Evolutionary conservation across 345 rosid species (phyloP), one percentile per base, ranked within the genome.

Genomic region (Citrus sinensis): DNA sequence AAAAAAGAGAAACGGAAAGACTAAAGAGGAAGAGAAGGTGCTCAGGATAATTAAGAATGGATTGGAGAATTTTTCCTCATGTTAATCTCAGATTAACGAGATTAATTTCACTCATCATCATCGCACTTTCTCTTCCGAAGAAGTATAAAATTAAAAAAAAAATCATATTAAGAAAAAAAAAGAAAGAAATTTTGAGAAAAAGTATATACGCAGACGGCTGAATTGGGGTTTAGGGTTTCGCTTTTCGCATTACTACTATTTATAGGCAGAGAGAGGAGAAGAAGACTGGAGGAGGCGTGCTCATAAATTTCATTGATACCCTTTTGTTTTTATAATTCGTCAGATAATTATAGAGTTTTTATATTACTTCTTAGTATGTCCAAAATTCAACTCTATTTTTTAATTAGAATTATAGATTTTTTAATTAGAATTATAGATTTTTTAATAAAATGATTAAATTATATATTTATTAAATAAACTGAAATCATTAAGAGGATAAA

Each of bases 11-110:
- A 30, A 63, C 9, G 13, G 14, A 4, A 27, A 22, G 1, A 37
- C 13, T 24, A 55, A 24, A 6, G 35, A 69, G 22, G n/a, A 59
- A 63, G 77, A 73, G 74, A 32, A 62, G 73, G 75, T 25, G 85
- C 82, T 82, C 82, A 82, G 82, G n/a, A 39, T n/a, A 20, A 30
- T 20, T 46, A 11, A 49, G 79, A 82, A 82, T 82, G 85, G 82
- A 73, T 63, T 74, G 51, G 74, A 60, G 5, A 63, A 25, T 19
- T 77, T 67, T 10, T 78, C 82, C 62, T 70, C 82, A 78, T 64
- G 30, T 67, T 62, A 42, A 66, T 56, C 77, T 82, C 85, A 78
- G 79, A 78, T 82, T 82, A 78, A 82, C 81, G 79, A 78, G 85
- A 82, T 82, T 63, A 35, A 42, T 19, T 37, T 7, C 6, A 46